Evolutionary conservation across 164 flowering plant genomes (phyloP).

Genomic region (Paratinospora sagittata): DNA sequence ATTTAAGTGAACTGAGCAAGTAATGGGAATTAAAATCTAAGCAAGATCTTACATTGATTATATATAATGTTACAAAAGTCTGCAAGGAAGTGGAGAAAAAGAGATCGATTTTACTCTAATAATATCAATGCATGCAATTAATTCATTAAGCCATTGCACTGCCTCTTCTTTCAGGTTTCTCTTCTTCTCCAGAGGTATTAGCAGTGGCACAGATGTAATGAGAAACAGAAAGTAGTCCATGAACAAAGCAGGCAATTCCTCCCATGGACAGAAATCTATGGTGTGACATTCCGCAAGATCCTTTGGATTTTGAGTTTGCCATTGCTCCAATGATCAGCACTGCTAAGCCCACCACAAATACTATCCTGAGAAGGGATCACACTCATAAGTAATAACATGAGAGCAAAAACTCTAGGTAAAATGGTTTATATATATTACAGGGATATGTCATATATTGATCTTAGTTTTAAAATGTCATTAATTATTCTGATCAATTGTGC

Average conservation of each 20-base stretch:
- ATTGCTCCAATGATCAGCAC: conserved; percentile 63
- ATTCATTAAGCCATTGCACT: not conserved
- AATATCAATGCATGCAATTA: too few species aligned
- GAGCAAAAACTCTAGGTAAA: too few species aligned
- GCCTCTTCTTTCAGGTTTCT: conserved; percentile 1
- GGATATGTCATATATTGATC: too few species aligned
- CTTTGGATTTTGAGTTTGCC: conserved; percentile 61
- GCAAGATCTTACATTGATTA: not conserved
- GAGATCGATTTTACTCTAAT: too few species aligned
- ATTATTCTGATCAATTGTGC: too few species aligned
- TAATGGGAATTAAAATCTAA: too few species aligned
- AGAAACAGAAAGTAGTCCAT: conserved; percentile 58
- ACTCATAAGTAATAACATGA: not conserved
- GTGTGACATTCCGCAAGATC: conserved; percentile 72
- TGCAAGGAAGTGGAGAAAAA: too few species aligned
- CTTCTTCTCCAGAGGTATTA: conserved; percentile 9
- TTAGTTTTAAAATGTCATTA: too few species aligned
- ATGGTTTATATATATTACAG: too few species aligned
- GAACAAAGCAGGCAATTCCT: conserved; percentile 80
- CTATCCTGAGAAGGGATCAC: conserved; percentile 40
- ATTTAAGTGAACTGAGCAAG: too few species aligned
- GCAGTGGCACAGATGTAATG: conserved; percentile 60
- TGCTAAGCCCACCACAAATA: conserved; percentile 52
- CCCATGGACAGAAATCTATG: conserved; percentile 74
- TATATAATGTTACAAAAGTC: not conserved